phyloP scores from a whole-genome alignment of 768 basidiomycete species.

The Boletus sp. region DNA sequence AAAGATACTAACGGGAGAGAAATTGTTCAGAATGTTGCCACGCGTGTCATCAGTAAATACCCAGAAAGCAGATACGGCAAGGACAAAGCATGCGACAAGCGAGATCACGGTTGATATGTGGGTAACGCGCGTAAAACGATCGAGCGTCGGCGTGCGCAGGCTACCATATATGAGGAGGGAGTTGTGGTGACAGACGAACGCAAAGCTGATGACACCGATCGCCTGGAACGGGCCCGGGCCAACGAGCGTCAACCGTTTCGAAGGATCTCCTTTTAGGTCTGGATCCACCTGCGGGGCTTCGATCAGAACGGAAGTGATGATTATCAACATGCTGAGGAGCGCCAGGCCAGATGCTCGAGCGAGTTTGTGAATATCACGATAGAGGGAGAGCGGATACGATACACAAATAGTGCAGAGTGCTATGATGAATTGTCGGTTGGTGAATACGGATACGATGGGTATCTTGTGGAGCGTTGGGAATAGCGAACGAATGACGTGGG shows the following conservation, averaged over 20 bases:
- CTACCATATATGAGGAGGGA: conserved; percentile 95
- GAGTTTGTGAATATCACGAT: conserved; percentile 97
- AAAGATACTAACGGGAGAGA: conserved; percentile 54
- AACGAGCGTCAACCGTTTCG: conserved; percentile 70
- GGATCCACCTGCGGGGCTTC: conserved; percentile 74
- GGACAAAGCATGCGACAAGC: conserved; percentile 75
- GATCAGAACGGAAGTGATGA: conserved; percentile 80
- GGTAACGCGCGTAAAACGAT: conserved; percentile 89
- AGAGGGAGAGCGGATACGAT: conserved; percentile 92
- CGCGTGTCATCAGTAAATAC: conserved; percentile 89
- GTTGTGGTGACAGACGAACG: conserved; percentile 98
- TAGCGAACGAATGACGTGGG: conserved; percentile 84
- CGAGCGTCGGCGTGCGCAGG: conserved; percentile 87
- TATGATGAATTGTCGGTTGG: conserved; percentile 88
- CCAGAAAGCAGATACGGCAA: conserved; percentile 82
- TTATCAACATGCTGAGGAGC: conserved; percentile 89
- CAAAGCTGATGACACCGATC: conserved; percentile 95
- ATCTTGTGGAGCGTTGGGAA: conserved; percentile 68
- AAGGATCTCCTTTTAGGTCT: conserved; percentile 74
- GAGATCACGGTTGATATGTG: conserved; percentile 87
- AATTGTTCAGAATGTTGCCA: conserved; percentile 98
- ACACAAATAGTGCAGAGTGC: conserved; percentile 80
- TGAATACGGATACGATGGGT: conserved; percentile 72
- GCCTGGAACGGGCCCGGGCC: conserved; percentile 87
- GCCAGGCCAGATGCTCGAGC: conserved; percentile 90